phyloP scores from a whole-genome alignment of 2,329 filamentous ascomycete species.

The Graphilbum sp. region DNA sequence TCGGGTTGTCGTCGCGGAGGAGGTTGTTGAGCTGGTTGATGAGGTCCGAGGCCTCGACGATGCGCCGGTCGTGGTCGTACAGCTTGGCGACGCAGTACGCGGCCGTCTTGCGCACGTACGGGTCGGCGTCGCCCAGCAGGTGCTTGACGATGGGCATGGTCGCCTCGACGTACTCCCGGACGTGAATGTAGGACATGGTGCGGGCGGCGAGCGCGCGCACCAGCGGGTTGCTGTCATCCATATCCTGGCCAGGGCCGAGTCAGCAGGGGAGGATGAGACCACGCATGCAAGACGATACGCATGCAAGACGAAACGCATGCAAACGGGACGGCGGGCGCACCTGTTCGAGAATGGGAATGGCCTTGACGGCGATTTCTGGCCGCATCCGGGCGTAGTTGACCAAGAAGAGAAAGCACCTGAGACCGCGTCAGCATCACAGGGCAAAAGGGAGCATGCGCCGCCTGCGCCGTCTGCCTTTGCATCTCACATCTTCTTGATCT shows the following conservation, averaged over 20 bases:
- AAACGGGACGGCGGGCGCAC: constrained; percentile 30
- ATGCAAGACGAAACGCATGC: not conserved
- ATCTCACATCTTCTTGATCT: constrained; percentile 99
- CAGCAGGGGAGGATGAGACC: not conserved
- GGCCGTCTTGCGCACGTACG: constrained; percentile 94
- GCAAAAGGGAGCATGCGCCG: too few species aligned
- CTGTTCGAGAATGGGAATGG: constrained; percentile 70
- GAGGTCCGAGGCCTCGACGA: constrained; percentile 80
- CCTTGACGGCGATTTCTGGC: constrained; percentile 84
- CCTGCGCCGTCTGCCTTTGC: too few species aligned
- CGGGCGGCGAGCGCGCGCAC: constrained; percentile 83
- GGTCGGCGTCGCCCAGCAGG: constrained; percentile 71
- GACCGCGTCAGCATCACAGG: not conserved
- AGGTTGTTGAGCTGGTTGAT: constrained; percentile 84
- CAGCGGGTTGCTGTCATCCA: constrained; percentile 83
- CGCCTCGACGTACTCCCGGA: constrained; percentile 85
- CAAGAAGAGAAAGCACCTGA: constrained; percentile 89
- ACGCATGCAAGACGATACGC: not conserved
- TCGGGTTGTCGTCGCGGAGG: constrained; percentile 90
- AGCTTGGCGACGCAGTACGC: constrained; percentile 94
- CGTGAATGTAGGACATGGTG: constrained; percentile 95
- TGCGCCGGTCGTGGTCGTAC: constrained; percentile 84
- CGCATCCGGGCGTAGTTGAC: constrained; percentile 95
- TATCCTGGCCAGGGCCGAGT: constrained; percentile 54
- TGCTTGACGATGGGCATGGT: constrained; percentile 72